phyloP scores from a whole-genome alignment of 495 filamentous ascomycete species.

The Aspergillus funiculosus region DNA sequence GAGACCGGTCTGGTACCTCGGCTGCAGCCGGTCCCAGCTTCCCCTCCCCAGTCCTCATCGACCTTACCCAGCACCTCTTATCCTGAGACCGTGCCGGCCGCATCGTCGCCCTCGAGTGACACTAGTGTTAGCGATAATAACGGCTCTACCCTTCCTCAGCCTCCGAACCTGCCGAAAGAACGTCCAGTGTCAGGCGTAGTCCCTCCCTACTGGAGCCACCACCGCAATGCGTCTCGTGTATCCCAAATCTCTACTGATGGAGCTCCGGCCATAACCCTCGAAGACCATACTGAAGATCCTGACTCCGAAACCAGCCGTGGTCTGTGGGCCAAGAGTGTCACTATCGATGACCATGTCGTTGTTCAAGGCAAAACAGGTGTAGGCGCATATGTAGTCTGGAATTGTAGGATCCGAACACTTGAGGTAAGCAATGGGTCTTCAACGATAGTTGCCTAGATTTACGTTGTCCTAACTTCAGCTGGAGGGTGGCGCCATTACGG shows the following conservation, averaged over 20 bases:
- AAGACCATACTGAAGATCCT: slow-evolving; percentile 64
- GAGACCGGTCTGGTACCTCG: slow-evolving; percentile 32
- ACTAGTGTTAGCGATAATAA: slow-evolving; percentile 7
- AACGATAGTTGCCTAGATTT: no score
- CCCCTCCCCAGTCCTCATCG: slow-evolving; percentile 18
- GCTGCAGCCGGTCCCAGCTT: slow-evolving; percentile 26
- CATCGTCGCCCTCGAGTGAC: slow-evolving; percentile 3
- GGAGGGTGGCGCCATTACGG: slow-evolving; percentile 54
- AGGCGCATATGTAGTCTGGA: slow-evolving; percentile 71
- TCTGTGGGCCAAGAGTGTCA: slow-evolving; percentile 61
- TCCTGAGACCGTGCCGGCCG: slow-evolving; percentile 6
- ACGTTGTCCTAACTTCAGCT: slow-evolving; percentile 23
- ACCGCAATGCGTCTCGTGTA: slow-evolving; percentile 37
- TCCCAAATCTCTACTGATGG: slow-evolving; percentile 42
- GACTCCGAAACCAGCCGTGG: slow-evolving; percentile 53
- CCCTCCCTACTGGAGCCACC: slow-evolving; percentile 49
- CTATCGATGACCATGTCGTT: slow-evolving; percentile 61
- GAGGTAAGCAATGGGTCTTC: no score
- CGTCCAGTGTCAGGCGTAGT: slow-evolving; percentile 38
- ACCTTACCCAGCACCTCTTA: slow-evolving; percentile 5
- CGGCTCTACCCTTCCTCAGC: slow-evolving; percentile 12
- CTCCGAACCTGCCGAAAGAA: slow-evolving; percentile 20
- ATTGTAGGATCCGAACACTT: slow-evolving; percentile 62
- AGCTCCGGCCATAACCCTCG: slow-evolving; percentile 51
- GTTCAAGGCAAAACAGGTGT: slow-evolving; percentile 57